Conservation (phyloP, 1,284 basidiomycete species). For the Marasmius tenuissimus region DNA sequence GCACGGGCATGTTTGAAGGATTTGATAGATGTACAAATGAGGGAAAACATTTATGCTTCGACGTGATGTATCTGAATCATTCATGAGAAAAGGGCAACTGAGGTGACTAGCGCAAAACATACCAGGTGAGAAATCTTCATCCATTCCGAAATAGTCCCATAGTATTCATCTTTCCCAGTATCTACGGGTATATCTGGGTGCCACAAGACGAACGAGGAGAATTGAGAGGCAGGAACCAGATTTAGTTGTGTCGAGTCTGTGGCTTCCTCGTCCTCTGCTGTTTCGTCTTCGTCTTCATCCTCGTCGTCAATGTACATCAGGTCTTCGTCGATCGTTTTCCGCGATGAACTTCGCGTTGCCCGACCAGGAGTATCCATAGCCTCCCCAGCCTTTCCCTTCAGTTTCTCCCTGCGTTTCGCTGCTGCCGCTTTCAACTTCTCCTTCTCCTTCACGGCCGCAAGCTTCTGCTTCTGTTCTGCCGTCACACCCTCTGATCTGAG, state of each 20-base stretch:
- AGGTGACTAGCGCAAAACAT: constrained; percentile 19
- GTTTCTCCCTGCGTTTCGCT: constrained; percentile 19
- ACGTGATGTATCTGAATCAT: not conserved
- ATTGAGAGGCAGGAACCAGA: constrained; percentile 50
- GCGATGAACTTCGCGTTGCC: constrained; percentile 21
- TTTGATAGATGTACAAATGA: too few species aligned
- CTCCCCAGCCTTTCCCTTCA: constrained; percentile 14
- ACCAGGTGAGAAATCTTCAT: constrained; percentile 58
- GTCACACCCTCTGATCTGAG: constrained; percentile 34
- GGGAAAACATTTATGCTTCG: not conserved
- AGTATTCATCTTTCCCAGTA: constrained; percentile 67
- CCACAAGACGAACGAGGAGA: constrained; percentile 69
- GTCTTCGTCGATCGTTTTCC: constrained; percentile 21
- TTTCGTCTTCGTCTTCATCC: constrained; percentile 15
- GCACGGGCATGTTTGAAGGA: too few species aligned
- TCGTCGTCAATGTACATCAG: constrained; percentile 25
- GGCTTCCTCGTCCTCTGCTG: constrained; percentile 20
- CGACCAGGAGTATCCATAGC: constrained; percentile 15
- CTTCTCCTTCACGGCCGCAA: constrained; percentile 12
- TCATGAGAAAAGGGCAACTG: not conserved
- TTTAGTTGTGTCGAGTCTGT: constrained; percentile 25
- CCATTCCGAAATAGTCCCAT: constrained; percentile 67
- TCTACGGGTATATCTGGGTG: constrained; percentile 70
- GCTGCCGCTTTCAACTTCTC: not conserved
- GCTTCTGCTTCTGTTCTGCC: constrained; percentile 16